These are phyloP conservation scores for Leccinum variabile DNA, from an alignment of 1,284 basidiomycete species.

Conservation along the genomic window DNA sequence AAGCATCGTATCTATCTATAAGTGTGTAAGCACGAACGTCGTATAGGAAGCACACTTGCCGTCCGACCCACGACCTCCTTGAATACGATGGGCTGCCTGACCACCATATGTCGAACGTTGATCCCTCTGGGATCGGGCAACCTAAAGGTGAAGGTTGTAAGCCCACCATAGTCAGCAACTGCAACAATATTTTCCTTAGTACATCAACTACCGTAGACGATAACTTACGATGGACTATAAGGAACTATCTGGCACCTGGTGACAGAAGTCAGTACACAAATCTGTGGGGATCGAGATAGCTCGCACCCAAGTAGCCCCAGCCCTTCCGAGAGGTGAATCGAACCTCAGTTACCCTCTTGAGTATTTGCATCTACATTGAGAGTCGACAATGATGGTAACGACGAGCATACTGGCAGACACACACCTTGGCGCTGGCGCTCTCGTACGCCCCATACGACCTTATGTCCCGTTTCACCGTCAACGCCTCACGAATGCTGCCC, in stretches of 20 bases:
- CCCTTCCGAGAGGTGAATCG: slow-evolving; percentile 54
- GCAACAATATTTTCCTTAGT: background rate
- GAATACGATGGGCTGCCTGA: no score
- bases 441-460: background rate
- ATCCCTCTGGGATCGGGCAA: no score
- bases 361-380: background rate
- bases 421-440: background rate
- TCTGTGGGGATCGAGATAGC: background rate
- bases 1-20: slow-evolving; percentile 74
- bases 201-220: background rate
- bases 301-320: slow-evolving; percentile 79
- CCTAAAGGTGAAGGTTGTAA: no score
- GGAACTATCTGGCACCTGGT: slow-evolving; percentile 76
- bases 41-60: slow-evolving; percentile 44
- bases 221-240: slow-evolving; percentile 28
- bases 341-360: background rate
- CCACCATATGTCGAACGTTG: no score
- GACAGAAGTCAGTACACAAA: slow-evolving; percentile 1
- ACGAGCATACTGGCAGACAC: background rate
- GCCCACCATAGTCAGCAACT: no score
- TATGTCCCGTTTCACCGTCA: background rate
- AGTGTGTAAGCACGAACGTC: slow-evolving; percentile 38
- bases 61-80: no score
- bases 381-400: background rate
- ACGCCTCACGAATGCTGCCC: background rate